Percentiles rank a stretch among this genome's conserved stretches.
These are phyloP conservation scores for Trichoderma cornu-damae DNA, from an alignment of 2,329 filamentous ascomycete genomes.

Conservation along the genomic window DNA sequence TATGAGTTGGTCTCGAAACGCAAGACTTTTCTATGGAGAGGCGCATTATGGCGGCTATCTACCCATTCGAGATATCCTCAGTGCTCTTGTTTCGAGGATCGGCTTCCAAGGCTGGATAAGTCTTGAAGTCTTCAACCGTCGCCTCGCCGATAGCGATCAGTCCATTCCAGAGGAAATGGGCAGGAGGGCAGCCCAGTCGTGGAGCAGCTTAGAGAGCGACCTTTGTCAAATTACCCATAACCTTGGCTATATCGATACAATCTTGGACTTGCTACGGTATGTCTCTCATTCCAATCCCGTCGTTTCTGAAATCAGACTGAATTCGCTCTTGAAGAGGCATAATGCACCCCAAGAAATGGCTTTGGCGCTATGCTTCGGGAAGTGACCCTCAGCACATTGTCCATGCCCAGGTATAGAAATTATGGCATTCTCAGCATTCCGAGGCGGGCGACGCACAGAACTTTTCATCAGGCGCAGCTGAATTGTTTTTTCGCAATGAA, in stretches of 20 bases:
- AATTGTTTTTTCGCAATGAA: no score
- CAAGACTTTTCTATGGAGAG: conserved; percentile 54
- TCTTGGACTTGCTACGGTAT: not conserved
- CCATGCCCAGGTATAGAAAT: not conserved
- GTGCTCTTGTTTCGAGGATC: conserved; percentile 57
- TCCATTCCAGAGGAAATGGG: conserved; percentile 55
- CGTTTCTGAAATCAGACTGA: not conserved
- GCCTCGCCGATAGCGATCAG: conserved; percentile 47
- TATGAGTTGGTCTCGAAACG: conserved; percentile 79
- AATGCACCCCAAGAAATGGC: not conserved
- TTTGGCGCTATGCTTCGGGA: not conserved
- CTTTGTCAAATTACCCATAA: conserved; percentile 21
- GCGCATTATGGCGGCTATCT: conserved; percentile 59
- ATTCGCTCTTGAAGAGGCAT: not conserved
- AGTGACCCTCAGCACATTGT: not conserved
- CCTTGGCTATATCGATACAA: not conserved
- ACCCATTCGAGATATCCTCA: conserved; percentile 56
- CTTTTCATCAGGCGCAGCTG: no score
- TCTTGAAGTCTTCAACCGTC: conserved; percentile 62
- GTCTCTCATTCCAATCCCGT: not conserved
- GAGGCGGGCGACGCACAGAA: no score
- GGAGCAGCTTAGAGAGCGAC: conserved; percentile 40
- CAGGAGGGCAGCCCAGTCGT: conserved; percentile 50
- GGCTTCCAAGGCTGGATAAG: conserved; percentile 66
- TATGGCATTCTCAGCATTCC: not conserved